Conservation (phyloP, 1,284 basidiomycete genomes). For the Ceratobasidium sp. region DNA sequence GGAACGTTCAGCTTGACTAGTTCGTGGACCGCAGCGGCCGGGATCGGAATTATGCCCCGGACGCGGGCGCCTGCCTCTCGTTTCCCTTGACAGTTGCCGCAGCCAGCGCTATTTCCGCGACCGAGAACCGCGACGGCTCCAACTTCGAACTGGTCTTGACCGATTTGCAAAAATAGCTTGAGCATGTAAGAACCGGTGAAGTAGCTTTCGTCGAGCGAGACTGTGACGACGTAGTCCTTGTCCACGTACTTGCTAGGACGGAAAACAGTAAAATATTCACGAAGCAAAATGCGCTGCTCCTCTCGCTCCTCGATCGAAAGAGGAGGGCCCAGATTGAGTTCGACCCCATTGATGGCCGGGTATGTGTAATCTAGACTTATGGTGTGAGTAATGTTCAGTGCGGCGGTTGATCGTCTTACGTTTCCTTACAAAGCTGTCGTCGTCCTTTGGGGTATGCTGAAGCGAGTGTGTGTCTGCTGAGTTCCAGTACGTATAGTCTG, state of each 20-base stretch:
- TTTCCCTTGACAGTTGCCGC: slow-evolving; percentile 27
- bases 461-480: slow-evolving; percentile 21
- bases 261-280: neutral
- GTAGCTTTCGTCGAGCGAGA: neutral
- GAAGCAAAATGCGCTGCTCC: neutral
- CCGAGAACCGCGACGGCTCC: slow-evolving; percentile 26
- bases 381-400: neutral
- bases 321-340: too few species aligned
- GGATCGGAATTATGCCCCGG: slow-evolving; percentile 16
- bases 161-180: slow-evolving; percentile 14
- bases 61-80: slow-evolving; percentile 6
- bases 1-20: too few species aligned
- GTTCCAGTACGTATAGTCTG: slow-evolving; percentile 42
- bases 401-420: neutral
- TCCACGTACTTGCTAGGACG: neutral
- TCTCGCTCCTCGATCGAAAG: neutral
- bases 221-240: slow-evolving; percentile 35
- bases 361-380: slow-evolving; percentile 9
- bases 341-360: neutral
- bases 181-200: slow-evolving; percentile 31
- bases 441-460: neutral
- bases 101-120: slow-evolving; percentile 18
- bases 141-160: neutral
- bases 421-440: neutral
- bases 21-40: neutral